Conservation (phyloP, 495 filamentous ascomycete genomes). For the Podospora appendiculata region DNA sequence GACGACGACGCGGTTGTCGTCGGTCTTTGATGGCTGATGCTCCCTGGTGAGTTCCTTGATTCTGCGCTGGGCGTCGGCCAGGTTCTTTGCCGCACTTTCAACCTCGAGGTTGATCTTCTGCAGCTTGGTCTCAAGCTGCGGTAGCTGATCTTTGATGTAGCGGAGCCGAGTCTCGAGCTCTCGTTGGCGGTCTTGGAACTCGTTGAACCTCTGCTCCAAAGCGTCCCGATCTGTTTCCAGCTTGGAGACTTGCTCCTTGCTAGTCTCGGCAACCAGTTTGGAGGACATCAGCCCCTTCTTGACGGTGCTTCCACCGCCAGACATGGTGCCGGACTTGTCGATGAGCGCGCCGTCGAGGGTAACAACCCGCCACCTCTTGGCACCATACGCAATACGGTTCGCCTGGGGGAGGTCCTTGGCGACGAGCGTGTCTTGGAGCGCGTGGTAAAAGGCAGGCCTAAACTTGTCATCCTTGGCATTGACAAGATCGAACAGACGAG, state of each 20-base stretch:
- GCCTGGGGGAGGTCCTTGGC: constrained; percentile 89
- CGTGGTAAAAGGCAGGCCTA: constrained; percentile 86
- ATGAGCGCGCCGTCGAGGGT: constrained; percentile 93
- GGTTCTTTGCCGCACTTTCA: constrained; percentile 76
- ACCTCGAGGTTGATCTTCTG: constrained; percentile 89
- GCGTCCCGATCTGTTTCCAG: constrained; percentile 80
- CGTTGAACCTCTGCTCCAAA: constrained; percentile 69
- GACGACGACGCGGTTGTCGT: constrained; percentile 59
- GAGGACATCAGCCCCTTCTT: constrained; percentile 92
- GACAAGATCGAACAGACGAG: constrained; percentile 86
- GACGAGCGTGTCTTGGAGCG: constrained; percentile 87
- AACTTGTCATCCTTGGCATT: constrained; percentile 82
- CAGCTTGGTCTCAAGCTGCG: constrained; percentile 77
- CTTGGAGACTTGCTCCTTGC: constrained; percentile 79
- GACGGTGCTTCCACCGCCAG: constrained; percentile 82
- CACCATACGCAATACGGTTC: constrained; percentile 92
- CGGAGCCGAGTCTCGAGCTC: constrained; percentile 66
- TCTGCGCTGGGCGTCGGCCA: constrained; percentile 74
- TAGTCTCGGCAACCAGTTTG: constrained; percentile 76
- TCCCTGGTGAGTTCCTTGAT: constrained; percentile 74
- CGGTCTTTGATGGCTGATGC: constrained; percentile 69
- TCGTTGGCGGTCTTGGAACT: constrained; percentile 71
- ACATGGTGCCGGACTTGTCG: constrained; percentile 97
- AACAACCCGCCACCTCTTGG: constrained; percentile 87
- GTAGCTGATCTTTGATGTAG: constrained; percentile 72